A percentile compares a stretch with the other conserved stretches of the same genome.
phyloP scores from a whole-genome alignment of 1,139 yeast genomes.

The Yamadazyma dushanensis region DNA sequence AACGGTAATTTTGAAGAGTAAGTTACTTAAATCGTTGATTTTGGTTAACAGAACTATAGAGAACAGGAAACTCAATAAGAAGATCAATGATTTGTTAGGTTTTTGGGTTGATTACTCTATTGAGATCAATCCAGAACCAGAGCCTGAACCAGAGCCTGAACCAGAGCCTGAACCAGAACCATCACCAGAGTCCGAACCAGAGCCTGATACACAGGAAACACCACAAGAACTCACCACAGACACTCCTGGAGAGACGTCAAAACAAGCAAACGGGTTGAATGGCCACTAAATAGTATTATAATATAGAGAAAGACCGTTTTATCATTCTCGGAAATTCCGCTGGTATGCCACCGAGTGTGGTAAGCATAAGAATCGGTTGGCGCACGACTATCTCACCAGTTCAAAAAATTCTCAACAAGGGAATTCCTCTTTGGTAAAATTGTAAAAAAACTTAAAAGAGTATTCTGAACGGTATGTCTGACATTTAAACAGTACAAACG shows the following conservation, averaged over 20 bases:
- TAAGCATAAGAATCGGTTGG: too few species aligned
- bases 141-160: slow-evolving; percentile 11
- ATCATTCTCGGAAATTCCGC: too few species aligned
- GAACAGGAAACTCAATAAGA: slow-evolving; percentile 20
- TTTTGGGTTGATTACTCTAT: slow-evolving; percentile 23
- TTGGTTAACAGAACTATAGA: slow-evolving; percentile 30
- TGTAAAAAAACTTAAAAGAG: slow-evolving; percentile 4
- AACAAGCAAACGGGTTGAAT: background rate
- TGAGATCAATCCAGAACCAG: slow-evolving; percentile 18
- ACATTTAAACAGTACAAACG: too few species aligned
- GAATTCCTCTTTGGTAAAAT: slow-evolving; percentile 15
- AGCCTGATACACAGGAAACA: background rate
- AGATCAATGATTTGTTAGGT: slow-evolving; percentile 24
- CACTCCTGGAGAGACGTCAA: background rate
- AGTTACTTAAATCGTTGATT: slow-evolving; percentile 33
- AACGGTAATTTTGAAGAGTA: slow-evolving; percentile 31
- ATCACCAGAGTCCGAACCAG: background rate
- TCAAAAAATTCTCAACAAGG: slow-evolving; percentile 12
- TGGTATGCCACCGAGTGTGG: too few species aligned
- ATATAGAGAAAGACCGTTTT: too few species aligned
- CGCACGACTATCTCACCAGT: background rate
- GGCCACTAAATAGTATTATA: background rate
- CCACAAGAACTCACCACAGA: background rate
- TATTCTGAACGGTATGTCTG: slow-evolving; percentile 5
- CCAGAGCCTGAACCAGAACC: slow-evolving; percentile 1